Evolutionary conservation across 169 alveolate species (phyloP), one percentile per base, ranked within the genome.

Genomic region (Plasmodium gonderi): DNA sequence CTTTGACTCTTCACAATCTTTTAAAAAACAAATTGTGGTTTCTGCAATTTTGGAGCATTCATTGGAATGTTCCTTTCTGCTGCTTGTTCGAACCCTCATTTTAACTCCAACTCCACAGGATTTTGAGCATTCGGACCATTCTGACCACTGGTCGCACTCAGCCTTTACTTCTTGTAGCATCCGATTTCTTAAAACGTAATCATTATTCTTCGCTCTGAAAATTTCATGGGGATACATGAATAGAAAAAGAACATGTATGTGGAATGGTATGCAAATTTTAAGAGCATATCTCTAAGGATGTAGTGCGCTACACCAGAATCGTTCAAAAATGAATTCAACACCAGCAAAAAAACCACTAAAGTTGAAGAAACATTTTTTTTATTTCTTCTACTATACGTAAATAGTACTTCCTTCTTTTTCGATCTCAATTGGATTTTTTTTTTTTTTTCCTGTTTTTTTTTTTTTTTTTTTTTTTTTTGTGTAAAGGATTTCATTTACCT

Each of bases 21-120:
- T n/a, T 5, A 23, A 0, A 17, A 49, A 29, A 77, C 93, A 87
- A 11, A 87, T 23, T 17, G 80, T n/a, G 7, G 89, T 38, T 54
- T 87, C 93, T n/a, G 79, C 67, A n/a, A 75, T 31, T 9, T 87
- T 72, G 31, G 87, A 74, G 49, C 93, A 87, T 9, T 23, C 79
- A 14, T 11, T 8, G 20, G 87, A 75, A 29, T 87, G 6, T 20
- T 51, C 68, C 26, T 36, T 23, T 3, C 44, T 9, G 26, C 44
- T 33, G 20, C 80, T 49, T 5, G 33, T 3, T 74, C 68, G 38
- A 8, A 40, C 80, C 42, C 93, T 31, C 42, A 87, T 40, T 40
- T 72, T 87, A 7, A 87, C 67, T 75, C 93, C 93, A 23, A 74
- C 42, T 26, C 49, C 93, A 17, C 93, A 87, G 54, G 93, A 51